Evolutionary conservation across 2,329 filamentous ascomycete species (phyloP), one percentile per base, ranked within the genome.

Genomic region (Neofusicoccum cordaticola): DNA sequence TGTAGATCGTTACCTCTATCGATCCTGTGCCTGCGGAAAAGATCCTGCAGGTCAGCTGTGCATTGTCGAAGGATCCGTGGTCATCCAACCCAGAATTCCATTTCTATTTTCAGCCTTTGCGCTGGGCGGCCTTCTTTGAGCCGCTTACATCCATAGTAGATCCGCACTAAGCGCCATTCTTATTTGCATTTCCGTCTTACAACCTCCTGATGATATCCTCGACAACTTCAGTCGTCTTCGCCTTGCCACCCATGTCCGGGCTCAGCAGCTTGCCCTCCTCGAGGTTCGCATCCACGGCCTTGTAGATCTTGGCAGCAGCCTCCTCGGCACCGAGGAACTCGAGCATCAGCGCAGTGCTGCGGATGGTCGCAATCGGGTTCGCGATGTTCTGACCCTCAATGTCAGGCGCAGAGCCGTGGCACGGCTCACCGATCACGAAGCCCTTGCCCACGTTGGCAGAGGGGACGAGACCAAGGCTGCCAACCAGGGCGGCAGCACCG

Each of bases 401-500:
- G 75, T 99, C 95, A 5, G 95, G 95, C 35, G 95, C 95, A 72
- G 90, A 93, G 53, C 95, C 95, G 79, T 99, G 95, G 83, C 95
- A 98, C 62, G 95, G 95, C 86, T 99, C 95, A 69, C 95, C 95
- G 73, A 99, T 98, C 70, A 92, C 95, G 75, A 98, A 97, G 48
- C 86, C 86, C 78, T 96, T 91, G 69, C 95, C 93, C 11, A 99
- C 95, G 77, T 99, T 99, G 70, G 95, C 95, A 71, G 88, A 92
- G 51, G 95, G 95, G 0, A 99, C 95, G 44, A 99, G 88, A 69
- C 95, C 95, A 42, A 99, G 83, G 63, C 89, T 93, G 51, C 94
- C 95, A 34, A 98, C 94, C 35, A 98, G 88, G 2, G 95, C 95
- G 31, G 95, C 95, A 58, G 95, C 94, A 69, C 93, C 94, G 78